Conservation (phyloP, 768 basidiomycete species). For the Cubamyces sp. region DNA sequence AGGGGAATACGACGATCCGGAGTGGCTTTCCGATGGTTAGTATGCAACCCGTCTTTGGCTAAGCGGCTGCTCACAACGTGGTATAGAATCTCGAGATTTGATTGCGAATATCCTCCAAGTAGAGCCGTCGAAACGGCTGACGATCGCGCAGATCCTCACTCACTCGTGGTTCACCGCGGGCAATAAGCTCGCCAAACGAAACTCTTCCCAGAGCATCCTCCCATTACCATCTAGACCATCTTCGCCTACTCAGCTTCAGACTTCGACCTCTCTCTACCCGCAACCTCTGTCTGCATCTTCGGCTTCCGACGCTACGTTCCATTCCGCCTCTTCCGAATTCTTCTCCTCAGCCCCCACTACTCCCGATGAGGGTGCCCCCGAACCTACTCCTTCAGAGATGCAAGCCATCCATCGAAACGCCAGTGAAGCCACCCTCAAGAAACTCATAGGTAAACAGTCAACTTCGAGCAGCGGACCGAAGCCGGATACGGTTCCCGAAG, state of each 20-base stretch:
- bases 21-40: conserved; percentile 87
- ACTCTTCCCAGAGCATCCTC: conserved; percentile 26
- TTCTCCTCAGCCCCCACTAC: conserved; percentile 58
- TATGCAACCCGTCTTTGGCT: not conserved
- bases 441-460: conserved; percentile 30
- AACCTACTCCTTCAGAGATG: conserved; percentile 26
- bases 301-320: conserved; percentile 50
- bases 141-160: conserved; percentile 82
- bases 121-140: conserved; percentile 74
- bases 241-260: conserved; percentile 35
- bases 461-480: conserved; percentile 36
- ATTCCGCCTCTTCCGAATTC: conserved; percentile 58
- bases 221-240: conserved; percentile 36
- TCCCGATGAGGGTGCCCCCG: conserved; percentile 47
- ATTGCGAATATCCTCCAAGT: conserved; percentile 76
- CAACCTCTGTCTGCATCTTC: conserved; percentile 47
- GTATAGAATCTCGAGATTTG: conserved; percentile 81
- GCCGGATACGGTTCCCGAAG: conserved; percentile 58
- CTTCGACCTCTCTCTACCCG: conserved; percentile 34
- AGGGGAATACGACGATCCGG: conserved; percentile 89
- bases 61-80: not conserved
- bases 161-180: conserved; percentile 79
- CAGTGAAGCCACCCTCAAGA: conserved; percentile 66
- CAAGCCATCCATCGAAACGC: conserved; percentile 49
- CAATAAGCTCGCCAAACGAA: conserved; percentile 6